Evolutionary conservation across 225 moss, liverwort and hornwort species (phyloP).

Genomic region (Bryum argenteum): DNA sequence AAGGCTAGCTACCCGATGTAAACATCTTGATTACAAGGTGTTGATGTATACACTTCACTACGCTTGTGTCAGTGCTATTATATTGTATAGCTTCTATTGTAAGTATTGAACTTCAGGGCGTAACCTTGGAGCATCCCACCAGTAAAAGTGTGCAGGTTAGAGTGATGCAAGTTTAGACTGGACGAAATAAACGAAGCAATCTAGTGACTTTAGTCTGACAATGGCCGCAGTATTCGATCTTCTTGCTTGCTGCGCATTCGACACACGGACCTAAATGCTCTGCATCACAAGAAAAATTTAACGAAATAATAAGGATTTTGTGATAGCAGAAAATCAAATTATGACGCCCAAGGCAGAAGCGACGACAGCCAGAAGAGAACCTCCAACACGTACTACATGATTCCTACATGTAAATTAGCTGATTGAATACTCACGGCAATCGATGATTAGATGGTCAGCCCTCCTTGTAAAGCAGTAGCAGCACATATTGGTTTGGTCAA

Average conservation of each 20-base stretch:
- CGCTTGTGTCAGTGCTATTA: too few species aligned
- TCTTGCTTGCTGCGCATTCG: constrained; percentile 53
- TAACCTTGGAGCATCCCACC: neutral
- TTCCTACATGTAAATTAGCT: neutral
- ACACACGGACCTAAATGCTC: constrained; percentile 63
- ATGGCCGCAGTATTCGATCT: constrained; percentile 55
- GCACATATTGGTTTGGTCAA: constrained; percentile 54
- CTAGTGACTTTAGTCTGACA: constrained; percentile 55
- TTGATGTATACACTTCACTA: too few species aligned
- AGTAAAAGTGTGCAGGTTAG: neutral
- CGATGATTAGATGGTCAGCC: constrained; percentile 60
- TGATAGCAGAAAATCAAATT: neutral
- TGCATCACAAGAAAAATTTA: constrained; percentile 29
- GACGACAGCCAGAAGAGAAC: constrained; percentile 10
- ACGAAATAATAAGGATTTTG: neutral
- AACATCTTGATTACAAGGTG: too few species aligned
- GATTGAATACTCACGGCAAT: constrained; percentile 46
- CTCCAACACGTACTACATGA: constrained; percentile 11
- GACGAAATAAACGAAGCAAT: constrained; percentile 54
- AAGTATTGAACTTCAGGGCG: too few species aligned
- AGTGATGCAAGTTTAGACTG: constrained; percentile 15
- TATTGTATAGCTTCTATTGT: too few species aligned
- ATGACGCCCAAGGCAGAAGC: neutral
- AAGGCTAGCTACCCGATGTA: too few species aligned
- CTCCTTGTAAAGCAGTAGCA: constrained; percentile 58